Evolutionary conservation across 2,329 filamentous ascomycete species (phyloP).

Genomic region (Nothomitra cinnamomea): DNA sequence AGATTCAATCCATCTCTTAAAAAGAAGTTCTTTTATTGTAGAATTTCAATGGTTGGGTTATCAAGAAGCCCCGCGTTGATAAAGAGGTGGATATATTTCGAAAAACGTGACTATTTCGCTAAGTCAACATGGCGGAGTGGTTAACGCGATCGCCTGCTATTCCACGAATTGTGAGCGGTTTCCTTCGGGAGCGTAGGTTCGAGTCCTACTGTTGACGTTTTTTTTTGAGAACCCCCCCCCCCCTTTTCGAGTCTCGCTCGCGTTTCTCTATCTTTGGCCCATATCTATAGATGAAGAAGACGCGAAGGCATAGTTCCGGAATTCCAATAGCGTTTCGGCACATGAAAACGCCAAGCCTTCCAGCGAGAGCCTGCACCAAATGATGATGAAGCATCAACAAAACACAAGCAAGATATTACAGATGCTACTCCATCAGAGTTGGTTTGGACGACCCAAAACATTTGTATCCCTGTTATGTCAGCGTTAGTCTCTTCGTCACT

Average conservation of each 20-base stretch:
- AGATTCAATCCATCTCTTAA: too few relatives aligned
- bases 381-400: not conserved
- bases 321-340: not conserved
- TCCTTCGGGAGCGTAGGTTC: slow-evolving; percentile 4
- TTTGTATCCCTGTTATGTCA: not conserved
- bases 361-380: not conserved
- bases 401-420: not conserved
- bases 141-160: slow-evolving; percentile 5
- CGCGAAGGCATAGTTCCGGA: too few relatives aligned
- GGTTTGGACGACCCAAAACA: not conserved
- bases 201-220: slow-evolving; percentile 5
- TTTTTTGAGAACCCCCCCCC: too few relatives aligned
- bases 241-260: too few relatives aligned
- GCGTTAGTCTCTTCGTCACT: not conserved
- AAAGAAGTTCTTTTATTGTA: too few relatives aligned
- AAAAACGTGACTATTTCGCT: not conserved
- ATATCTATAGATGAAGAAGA: too few relatives aligned
- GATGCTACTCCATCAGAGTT: not conserved
- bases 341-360: not conserved
- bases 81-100: not conserved
- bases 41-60: too few relatives aligned
- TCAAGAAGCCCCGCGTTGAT: not conserved
- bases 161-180: slow-evolving; percentile 4
- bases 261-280: too few relatives aligned
- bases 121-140: slow-evolving; percentile 4